Conservation (phyloP, 2,329 filamentous ascomycete genomes). For the Knufia petricola region DNA sequence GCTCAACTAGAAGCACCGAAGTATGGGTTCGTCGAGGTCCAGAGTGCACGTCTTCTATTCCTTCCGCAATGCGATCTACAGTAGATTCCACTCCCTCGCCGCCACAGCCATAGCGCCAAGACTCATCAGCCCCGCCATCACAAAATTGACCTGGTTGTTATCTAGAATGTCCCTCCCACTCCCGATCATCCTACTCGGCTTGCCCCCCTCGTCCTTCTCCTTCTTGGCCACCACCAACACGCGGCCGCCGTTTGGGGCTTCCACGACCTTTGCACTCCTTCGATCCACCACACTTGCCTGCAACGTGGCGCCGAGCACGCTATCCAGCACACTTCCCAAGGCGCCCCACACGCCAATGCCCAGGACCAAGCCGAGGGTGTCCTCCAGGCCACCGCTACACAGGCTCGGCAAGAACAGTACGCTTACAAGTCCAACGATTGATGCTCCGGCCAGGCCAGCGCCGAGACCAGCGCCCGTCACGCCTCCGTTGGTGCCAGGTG, state of each 20-base stretch:
- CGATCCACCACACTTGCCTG: conserved; percentile 82
- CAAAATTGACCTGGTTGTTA: conserved; percentile 90
- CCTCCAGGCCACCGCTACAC: conserved; percentile 32
- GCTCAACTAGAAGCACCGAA: too few species aligned
- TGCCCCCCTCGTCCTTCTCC: conserved; percentile 11
- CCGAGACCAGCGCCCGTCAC: conserved; percentile 66
- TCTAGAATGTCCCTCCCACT: conserved; percentile 67
- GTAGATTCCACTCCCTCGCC: conserved; percentile 8
- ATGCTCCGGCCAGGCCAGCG: conserved; percentile 65
- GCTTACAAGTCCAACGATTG: conserved; percentile 58
- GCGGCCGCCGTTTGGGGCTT: conserved; percentile 65
- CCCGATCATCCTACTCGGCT: conserved; percentile 52
- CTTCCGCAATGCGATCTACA: neutral
- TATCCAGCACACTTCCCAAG: conserved; percentile 76
- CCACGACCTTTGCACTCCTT: conserved; percentile 75
- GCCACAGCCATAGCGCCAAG: conserved; percentile 60
- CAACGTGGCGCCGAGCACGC: conserved; percentile 70
- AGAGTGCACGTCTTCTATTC: too few species aligned
- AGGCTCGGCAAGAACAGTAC: conserved; percentile 63
- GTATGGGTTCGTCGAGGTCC: too few species aligned
- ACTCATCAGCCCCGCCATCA: conserved; percentile 81
- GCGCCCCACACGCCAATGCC: conserved; percentile 62
- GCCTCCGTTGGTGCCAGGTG: conserved; percentile 86
- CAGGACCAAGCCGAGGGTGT: conserved; percentile 40
- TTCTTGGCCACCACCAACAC: conserved; percentile 23